Base-by-base conservation (phyloP, 495 filamentous ascomycete genomes). In the Aspergillus indologenus region DNA sequence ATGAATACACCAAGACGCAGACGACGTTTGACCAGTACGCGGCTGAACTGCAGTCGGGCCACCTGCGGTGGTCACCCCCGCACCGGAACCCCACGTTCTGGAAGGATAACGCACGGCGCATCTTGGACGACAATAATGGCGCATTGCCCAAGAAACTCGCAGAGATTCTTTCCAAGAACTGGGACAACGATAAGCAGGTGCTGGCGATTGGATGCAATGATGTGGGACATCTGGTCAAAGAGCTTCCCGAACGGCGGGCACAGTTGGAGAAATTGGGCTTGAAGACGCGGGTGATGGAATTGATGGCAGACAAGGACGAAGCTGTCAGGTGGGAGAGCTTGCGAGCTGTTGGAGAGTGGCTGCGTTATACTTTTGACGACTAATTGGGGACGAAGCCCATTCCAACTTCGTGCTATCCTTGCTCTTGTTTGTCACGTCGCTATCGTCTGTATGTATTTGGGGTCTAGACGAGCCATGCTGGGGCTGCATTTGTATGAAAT, bases 1-100 rank as follows among this genome's bases (percentile, higher is more conserved):
- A 95, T 21, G 92, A 94, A 50, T 97, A 98, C 72, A 93, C 92
- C 61, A 91, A 90, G 69, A 94, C 90, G 42, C 95, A 97, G 76
- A 98, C 95, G 5, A 98, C 93, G 0, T 95, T 98, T 63, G 93
- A 96, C 73, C 87, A 96, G 68, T 98, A 98, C 71, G 89, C 91
- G 14, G 87, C 89, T 45, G 94, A 98, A 74, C 78, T 98, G 34
- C 84, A 89, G 51, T 86, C 90, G 5, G 93, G 94, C 40, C 92
- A 96, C 69, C 81, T 98, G 44, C 86, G 91, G 65, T 98, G 94
- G 94, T 93, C 89, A 9, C 95, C 94, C 40, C 93, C 95, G 3
- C 94, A 98, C 70, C 90, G 91, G 64, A 92, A 89, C 74, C 79
- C 85, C 18, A 82, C 83, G 18, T 98, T 98, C 79, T 98, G 94